Evolutionary conservation across 345 rosid genomes (phyloP).

Genomic region (Conringia planisiliqua): DNA sequence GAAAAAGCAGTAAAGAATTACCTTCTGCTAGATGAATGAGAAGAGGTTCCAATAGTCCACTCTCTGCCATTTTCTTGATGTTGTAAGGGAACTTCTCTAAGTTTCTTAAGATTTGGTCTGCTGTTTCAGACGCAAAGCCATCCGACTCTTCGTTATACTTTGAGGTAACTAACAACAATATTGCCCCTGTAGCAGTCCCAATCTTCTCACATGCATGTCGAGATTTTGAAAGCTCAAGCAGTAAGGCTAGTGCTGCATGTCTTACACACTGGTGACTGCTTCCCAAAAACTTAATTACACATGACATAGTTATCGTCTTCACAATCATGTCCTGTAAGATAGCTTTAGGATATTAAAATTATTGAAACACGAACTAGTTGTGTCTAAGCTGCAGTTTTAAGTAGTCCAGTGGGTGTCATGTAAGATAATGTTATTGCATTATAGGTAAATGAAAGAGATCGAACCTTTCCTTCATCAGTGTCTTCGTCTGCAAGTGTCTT

Average conservation of each 20-base stretch:
- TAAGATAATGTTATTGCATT: not conserved
- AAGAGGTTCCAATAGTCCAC: slow-evolving; percentile 79
- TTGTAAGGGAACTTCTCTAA: slow-evolving; percentile 55
- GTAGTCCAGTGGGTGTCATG: not conserved
- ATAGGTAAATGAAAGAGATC: slow-evolving; percentile 13
- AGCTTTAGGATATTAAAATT: not conserved
- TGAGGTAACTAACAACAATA: slow-evolving; percentile 67
- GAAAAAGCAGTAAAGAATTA: slow-evolving; percentile 16
- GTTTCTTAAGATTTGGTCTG: slow-evolving; percentile 59
- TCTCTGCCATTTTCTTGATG: slow-evolving; percentile 86
- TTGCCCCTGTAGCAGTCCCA: slow-evolving; percentile 61
- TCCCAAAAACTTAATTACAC: slow-evolving; percentile 52
- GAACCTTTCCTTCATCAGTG: slow-evolving; percentile 58
- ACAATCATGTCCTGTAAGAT: slow-evolving; percentile 64
- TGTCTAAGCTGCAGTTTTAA: not conserved
- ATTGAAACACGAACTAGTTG: slow-evolving; percentile 3
- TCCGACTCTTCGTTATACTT: slow-evolving; percentile 52
- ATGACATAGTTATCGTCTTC: slow-evolving; percentile 42
- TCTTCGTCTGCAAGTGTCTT: slow-evolving; percentile 49
- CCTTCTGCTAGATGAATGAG: slow-evolving; percentile 67
- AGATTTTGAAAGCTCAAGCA: slow-evolving; percentile 72
- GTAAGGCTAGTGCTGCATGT: slow-evolving; percentile 50
- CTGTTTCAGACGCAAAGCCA: slow-evolving; percentile 51
- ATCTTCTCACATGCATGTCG: slow-evolving; percentile 46
- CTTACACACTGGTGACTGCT: slow-evolving; percentile 58